Evolutionary conservation across 306 rosid species (phyloP), one percentile per base, ranked within the genome.

Genomic region (Vigna mungo): DNA sequence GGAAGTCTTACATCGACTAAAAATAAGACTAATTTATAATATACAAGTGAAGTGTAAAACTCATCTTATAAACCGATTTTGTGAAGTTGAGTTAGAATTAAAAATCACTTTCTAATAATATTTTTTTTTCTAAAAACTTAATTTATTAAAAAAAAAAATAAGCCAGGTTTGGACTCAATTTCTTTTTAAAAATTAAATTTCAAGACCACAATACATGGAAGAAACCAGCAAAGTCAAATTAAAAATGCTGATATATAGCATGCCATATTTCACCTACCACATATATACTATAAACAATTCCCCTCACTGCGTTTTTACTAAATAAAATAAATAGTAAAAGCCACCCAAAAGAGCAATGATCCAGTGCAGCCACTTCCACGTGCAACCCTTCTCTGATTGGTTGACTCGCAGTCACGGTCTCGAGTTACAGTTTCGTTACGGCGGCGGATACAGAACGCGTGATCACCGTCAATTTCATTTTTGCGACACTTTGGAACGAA

Each of bases 401-500:
- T 75, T 71, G 34, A 20, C 59, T 37, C 48, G 39, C 66, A 54
- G 75, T 58, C 71, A 77, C 52, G 30, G 78, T 52, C 49, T 11
- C 14, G 39, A 7, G 44, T 78, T 54, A 34, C 43, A 14, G 60
- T 41, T 32, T 37, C 51, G 36, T 32, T 23, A 75, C 51, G 62
- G 51, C 72, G 34, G 61, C 39, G 62, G 20, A 47, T 47, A 20
- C 8, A 9, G 27, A 36, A 21, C 72, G 73, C 73, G 80, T 76
- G 83, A 72, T 68, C 85, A 68, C 80, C 84, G 77, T 65, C 54
- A 60, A 36, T 13, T 2, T 4, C 21, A 1, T 23, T 2, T 14
- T 43, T 7, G 20, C 5, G 1, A 41, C 16, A 46, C 2, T 65
- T 14, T 56, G 44, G 46, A 75, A 63, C 15, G 20, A 16, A 54